Base-by-base conservation (phyloP, 768 basidiomycete genomes). In the Boletus fagicola region DNA sequence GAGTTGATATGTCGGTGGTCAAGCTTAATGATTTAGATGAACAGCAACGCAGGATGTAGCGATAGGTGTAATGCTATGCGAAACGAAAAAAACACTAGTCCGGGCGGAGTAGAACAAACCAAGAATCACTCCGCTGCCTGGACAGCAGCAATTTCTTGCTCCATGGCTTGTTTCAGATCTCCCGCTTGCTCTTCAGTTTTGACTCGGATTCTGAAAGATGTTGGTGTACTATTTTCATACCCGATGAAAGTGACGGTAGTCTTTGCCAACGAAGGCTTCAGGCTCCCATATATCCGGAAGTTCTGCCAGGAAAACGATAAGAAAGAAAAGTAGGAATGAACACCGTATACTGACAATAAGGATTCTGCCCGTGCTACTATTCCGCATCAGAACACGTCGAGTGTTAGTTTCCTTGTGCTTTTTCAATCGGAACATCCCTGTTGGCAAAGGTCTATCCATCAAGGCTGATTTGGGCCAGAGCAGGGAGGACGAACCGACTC, bases 361-460 rank as follows among this genome's bases (percentile, higher is more conserved):
- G 60, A 93, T 83, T 68, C 87, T 90, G 18, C 90, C 90, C 24
- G 87, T 89, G 47, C 73, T 81, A 64, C 83, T 88, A 61, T 90
- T 90, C 53, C 90, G 80, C 65, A 91, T 72, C 36, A 93, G 76
- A 54, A 88, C 65, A 42, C 90, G 80, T 40, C 88, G 78, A 49
- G 77, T 67, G 33, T 72, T 76, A 1, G 78, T 83, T 58, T 80
- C 81, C 59, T 85, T 90, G 68, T 92, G 84, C 63, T 81, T 90
- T 67, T 93, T 92, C 58, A 92, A 64, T 55, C 86, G 80, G 51
- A 91, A 64, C 59, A 87, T 75, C 42, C 90, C 89, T 90, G 59
- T 59, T 10, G 20, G 49, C 38, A 18, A 40, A 28, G 15, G 9
- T 50, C n/a, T 46, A 35, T 51, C 38, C 13, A 24, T 47, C 38